Evolutionary conservation across 1,284 basidiomycete genomes (phyloP).

Genomic region (Ustilago cynodontis): DNA sequence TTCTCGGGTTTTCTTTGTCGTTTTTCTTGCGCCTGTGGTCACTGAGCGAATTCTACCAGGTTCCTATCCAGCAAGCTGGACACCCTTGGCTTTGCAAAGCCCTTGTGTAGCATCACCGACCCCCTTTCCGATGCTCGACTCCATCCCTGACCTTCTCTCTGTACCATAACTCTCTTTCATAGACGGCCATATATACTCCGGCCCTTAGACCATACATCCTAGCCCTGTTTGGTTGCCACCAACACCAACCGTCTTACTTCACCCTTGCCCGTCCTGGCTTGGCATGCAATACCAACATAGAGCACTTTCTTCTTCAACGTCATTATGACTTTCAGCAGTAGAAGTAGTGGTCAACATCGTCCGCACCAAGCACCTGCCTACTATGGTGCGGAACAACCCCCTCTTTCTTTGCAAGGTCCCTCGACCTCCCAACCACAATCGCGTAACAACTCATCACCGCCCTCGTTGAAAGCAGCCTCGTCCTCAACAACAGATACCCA

Average conservation of each 20-base stretch:
- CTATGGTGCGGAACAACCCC: conserved; percentile 32
- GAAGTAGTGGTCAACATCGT: conserved; percentile 33
- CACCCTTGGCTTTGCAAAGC: not conserved
- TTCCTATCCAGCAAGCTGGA: not conserved
- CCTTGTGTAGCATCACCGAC: not conserved
- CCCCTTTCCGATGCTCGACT: not conserved
- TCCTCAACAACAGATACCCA: conserved; percentile 32
- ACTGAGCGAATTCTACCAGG: conserved; percentile 2
- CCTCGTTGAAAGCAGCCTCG: conserved; percentile 18
- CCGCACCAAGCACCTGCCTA: conserved; percentile 43
- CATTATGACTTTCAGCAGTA: conserved; percentile 29
- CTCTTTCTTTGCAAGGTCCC: conserved; percentile 24
- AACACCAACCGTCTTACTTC: not conserved
- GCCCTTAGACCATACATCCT: not conserved
- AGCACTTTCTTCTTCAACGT: not conserved
- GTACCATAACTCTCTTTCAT: not conserved
- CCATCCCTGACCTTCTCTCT: not conserved
- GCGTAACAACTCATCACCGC: conserved; percentile 21
- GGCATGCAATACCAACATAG: conserved; percentile 25
- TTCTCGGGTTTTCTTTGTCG: conserved; percentile 10
- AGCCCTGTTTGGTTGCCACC: not conserved
- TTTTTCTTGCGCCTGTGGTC: conserved; percentile 1
- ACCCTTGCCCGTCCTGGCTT: conserved; percentile 10
- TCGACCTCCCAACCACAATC: conserved; percentile 19
- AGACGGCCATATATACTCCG: not conserved